phyloP scores from a whole-genome alignment of 192 early-diverging fungal species.

The Lobosporangium transversale region DNA sequence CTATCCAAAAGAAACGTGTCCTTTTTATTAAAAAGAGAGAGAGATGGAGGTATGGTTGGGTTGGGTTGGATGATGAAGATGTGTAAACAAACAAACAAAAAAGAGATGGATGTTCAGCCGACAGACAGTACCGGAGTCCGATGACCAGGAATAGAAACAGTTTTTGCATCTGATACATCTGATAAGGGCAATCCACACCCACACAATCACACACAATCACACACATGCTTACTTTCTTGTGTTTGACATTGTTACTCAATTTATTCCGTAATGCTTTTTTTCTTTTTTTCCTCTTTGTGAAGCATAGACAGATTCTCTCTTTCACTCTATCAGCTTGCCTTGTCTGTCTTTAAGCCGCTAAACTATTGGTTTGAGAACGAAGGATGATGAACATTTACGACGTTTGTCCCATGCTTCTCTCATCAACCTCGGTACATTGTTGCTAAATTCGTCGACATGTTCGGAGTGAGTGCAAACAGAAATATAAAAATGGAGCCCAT shows the following conservation, averaged over 20 bases:
- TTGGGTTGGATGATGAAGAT: too few species aligned
- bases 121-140: not conserved
- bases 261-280: not conserved
- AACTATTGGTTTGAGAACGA: too few species aligned
- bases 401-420: not conserved
- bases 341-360: too few species aligned
- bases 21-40: too few species aligned
- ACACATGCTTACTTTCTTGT: too few species aligned
- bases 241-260: too few species aligned
- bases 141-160: not conserved
- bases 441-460: not conserved
- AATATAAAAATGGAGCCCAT: too few species aligned
- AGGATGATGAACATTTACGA: not conserved
- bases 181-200: not conserved
- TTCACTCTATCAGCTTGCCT: not conserved
- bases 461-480: too few species aligned
- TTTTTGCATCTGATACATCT: not conserved
- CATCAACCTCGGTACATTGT: not conserved
- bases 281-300: not conserved
- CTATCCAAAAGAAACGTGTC: not conserved
- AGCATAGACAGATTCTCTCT: not conserved
- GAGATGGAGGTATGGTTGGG: too few species aligned
- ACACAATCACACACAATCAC: not conserved
- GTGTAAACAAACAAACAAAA: not conserved
- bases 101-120: not conserved